These are phyloP conservation scores for Solanum pimpinellifolium DNA, from an alignment of 257 asterid genomes.

Conservation along the genomic window DNA sequence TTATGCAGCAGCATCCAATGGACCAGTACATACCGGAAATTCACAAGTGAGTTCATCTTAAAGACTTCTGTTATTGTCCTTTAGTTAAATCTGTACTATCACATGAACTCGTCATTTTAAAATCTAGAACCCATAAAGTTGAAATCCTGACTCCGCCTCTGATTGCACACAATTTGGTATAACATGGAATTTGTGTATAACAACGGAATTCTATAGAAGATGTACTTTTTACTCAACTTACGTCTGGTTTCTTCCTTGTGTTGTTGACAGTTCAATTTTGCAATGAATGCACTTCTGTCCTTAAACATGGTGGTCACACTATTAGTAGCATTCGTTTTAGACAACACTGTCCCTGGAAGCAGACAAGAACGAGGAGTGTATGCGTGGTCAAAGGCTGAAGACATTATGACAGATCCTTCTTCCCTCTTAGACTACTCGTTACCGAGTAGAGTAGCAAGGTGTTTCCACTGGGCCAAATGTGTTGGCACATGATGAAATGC, in stretches of 20 bases:
- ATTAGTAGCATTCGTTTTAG: constrained; percentile 60
- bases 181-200: background rate
- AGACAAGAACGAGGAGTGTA: constrained; percentile 82
- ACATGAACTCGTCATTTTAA: background rate
- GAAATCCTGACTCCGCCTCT: background rate
- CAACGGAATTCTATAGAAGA: background rate
- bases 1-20: constrained; percentile 88
- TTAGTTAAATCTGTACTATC: background rate
- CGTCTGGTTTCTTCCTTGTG: background rate
- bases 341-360: constrained; percentile 89
- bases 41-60: constrained; percentile 40
- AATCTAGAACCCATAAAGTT: background rate
- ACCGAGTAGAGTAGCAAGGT: constrained; percentile 44
- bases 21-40: constrained; percentile 63
- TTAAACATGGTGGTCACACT: constrained; percentile 79
- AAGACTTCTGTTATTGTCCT: background rate
- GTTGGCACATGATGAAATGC: constrained; percentile 34
- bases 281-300: constrained; percentile 67
- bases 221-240: background rate
- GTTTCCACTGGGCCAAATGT: constrained; percentile 67
- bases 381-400: constrained; percentile 69
- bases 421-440: constrained; percentile 47
- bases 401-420: constrained; percentile 43
- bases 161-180: background rate
- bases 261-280: constrained; percentile 60